phyloP scores from a whole-genome alignment of 73 alveolate species.

The Halteria grandinella region DNA sequence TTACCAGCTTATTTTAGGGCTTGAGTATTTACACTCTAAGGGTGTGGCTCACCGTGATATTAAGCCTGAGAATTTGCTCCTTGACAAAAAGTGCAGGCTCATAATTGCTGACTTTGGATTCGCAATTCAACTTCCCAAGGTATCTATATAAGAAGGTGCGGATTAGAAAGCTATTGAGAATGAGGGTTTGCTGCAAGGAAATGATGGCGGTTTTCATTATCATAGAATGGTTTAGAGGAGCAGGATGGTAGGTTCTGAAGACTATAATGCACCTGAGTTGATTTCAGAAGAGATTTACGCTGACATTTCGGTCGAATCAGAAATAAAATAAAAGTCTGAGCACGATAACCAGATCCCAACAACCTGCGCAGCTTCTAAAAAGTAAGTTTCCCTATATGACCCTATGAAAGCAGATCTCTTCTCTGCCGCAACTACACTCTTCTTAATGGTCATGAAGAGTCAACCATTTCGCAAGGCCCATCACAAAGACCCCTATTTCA shows the following conservation, averaged over 20 bases:
- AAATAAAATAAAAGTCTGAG: constrained; percentile 14
- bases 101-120: constrained; percentile 50
- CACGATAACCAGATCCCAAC: not conserved
- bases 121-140: constrained; percentile 17
- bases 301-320: constrained; percentile 6
- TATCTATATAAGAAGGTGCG: no score
- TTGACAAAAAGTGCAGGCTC: constrained; percentile 54
- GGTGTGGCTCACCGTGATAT: constrained; percentile 73
- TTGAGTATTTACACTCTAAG: constrained; percentile 64
- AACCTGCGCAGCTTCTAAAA: not conserved
- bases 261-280: constrained; percentile 60
- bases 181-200: no score
- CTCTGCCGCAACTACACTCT: constrained; percentile 41
- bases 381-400: constrained; percentile 12
- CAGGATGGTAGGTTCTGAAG: constrained; percentile 49
- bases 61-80: constrained; percentile 75
- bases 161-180: no score
- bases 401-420: constrained; percentile 53
- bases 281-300: not conserved
- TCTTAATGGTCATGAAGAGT: constrained; percentile 49
- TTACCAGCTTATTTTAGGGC: constrained; percentile 49
- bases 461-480: constrained; percentile 49
- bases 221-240: constrained; percentile 14
- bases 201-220: no score
- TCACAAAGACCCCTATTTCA: constrained; percentile 48